phyloP scores from a whole-genome alignment of 306 rosid genomes.

The Cicer chorassanicum region DNA sequence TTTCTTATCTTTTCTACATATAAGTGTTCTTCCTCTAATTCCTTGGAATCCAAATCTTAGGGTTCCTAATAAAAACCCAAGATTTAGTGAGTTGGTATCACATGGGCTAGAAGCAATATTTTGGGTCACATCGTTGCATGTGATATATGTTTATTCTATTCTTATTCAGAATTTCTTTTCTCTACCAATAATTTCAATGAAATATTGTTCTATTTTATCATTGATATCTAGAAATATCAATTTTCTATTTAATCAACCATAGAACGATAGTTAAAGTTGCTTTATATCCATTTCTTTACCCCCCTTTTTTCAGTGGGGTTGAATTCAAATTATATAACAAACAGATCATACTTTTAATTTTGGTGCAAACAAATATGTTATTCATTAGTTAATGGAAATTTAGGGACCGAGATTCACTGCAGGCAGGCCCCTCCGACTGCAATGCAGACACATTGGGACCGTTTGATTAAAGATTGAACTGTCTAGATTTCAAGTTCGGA shows the following conservation, averaged over 20 bases:
- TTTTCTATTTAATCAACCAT: background rate
- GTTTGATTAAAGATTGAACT: too few species aligned
- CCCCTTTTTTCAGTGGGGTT: background rate
- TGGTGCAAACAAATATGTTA: constrained; percentile 5
- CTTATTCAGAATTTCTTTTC: background rate
- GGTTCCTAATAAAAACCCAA: too few species aligned
- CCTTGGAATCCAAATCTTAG: too few species aligned
- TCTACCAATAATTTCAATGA: background rate
- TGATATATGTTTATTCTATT: background rate
- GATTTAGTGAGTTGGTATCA: background rate
- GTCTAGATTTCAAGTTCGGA: too few species aligned
- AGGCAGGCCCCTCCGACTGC: too few species aligned
- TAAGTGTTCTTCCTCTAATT: too few species aligned
- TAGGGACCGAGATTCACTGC: too few species aligned
- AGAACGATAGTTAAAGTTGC: background rate
- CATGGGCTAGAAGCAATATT: background rate
- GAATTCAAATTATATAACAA: background rate
- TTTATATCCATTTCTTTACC: background rate
- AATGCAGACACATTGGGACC: too few species aligned
- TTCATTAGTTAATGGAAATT: background rate
- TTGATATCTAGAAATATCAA: background rate
- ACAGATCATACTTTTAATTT: background rate
- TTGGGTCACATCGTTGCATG: background rate
- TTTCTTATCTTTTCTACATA: too few species aligned
- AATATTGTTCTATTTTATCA: background rate